Evolutionary conservation across 1,284 basidiomycete genomes (phyloP).

Genomic region (Limonomyces culmigenus): DNA sequence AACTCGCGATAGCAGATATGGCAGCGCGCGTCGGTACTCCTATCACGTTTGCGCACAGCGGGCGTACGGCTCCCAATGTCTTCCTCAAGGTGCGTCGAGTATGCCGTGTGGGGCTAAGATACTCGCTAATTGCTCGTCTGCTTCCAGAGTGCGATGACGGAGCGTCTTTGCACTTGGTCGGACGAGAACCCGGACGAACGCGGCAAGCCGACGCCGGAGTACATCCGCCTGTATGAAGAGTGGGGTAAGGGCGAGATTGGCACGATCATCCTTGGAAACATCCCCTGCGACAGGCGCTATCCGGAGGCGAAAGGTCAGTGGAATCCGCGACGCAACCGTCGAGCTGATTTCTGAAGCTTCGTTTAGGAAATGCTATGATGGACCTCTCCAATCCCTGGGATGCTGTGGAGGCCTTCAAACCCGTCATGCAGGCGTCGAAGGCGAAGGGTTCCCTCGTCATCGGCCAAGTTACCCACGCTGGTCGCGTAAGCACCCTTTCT

Average conservation of each 20-base stretch:
- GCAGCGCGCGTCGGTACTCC: neutral
- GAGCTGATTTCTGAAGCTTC: too few relatives aligned
- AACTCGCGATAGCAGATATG: too few relatives aligned
- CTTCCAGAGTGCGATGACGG: conserved; percentile 2
- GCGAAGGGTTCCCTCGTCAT: conserved; percentile 21
- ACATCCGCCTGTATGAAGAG: conserved; percentile 1
- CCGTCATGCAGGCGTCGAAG: conserved; percentile 17
- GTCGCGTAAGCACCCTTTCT: conserved; percentile 10
- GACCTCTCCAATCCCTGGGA: conserved; percentile 9
- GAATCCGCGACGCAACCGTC: too few relatives aligned
- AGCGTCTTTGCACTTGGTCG: conserved; percentile 2
- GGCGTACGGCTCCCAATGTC: neutral
- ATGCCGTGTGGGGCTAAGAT: neutral
- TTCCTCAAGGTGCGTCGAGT: neutral
- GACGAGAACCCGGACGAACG: neutral
- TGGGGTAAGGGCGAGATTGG: conserved; percentile 3
- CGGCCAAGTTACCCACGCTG: conserved; percentile 23
- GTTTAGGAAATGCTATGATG: conserved; percentile 6
- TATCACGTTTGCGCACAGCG: neutral
- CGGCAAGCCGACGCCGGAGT: conserved; percentile 1
- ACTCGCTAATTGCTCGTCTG: neutral
- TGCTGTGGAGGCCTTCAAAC: conserved; percentile 15
- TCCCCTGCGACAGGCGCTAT: neutral
- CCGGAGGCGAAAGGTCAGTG: neutral
- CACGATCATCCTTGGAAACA: conserved; percentile 1